Base-by-base conservation (phyloP, 2,329 filamentous ascomycete genomes). In the Xylariaceae sp. region DNA sequence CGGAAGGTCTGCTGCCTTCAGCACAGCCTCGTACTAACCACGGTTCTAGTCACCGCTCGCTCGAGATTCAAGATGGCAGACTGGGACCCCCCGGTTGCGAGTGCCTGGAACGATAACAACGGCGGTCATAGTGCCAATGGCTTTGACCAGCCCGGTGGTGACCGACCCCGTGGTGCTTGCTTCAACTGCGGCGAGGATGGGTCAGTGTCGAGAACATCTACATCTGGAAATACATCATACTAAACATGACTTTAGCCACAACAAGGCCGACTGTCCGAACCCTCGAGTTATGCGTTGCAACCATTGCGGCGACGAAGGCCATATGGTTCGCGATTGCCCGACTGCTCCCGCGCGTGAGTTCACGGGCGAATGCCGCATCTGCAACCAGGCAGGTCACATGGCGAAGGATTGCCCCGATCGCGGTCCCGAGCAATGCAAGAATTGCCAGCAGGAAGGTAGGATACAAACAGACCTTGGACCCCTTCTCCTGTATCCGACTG, bases 361-460 rank as follows among this genome's bases (percentile, higher is more conserved):
- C 33, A 47, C 63, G 30, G 75, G 73, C 4, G 64, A 58, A 13
- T 79, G 74, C 53, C 64, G 61, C 29, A 10, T 54, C 38, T 78
- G 74, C 44, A 58, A 64, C 12, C 47, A 67, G 37, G 52, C 63
- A 21, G 74, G 74, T 14, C 74, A 79, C 42, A 61, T 74, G 47
- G 61, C 70, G 32, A 67, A 70, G 14, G 76, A 82, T 32, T 88
- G 83, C 43, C 79, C 80, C 2, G 57, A 68, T 2, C 73, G 72
- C 41, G 67, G 69, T 5, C 63, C 77, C 1, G 58, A 60, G 47
- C 40, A 66, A 7, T 84, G 80, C 57, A 65, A 65, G 31, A 78
- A 80, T 49, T 85, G 81, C 49, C 61, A 69, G 19, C 56, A 76
- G 43, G 68, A 75, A 48, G 77, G 78, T 76, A 51, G 43, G 59